Conservation (phyloP, 306 rosid species). For the Begonia fuchsioides region DNA sequence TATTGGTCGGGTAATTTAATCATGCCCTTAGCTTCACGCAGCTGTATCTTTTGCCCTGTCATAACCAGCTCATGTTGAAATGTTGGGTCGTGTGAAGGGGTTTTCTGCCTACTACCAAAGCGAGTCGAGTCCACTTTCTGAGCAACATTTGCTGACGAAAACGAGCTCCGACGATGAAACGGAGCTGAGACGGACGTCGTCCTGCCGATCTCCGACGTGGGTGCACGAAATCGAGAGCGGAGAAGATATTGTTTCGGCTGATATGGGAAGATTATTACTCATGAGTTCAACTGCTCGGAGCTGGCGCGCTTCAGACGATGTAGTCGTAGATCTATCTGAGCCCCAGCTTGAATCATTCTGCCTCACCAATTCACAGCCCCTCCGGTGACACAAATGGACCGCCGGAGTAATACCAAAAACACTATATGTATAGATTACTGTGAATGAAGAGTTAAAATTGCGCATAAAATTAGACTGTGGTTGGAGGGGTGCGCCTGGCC, state of each 20-base stretch:
- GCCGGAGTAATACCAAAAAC: too few relatives aligned
- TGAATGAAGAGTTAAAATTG: too few relatives aligned
- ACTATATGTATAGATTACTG: too few relatives aligned
- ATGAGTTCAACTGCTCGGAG: slow-evolving; percentile 35
- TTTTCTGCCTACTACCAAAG: not conserved
- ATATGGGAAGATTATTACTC: slow-evolving; percentile 33
- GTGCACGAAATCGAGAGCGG: slow-evolving; percentile 16
- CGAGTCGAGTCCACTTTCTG: slow-evolving; percentile 12
- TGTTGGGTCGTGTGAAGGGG: too few relatives aligned
- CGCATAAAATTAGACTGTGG: too few relatives aligned
- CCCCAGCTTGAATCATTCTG: slow-evolving; percentile 82
- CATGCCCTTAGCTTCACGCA: not conserved
- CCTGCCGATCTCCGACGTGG: slow-evolving; percentile 16
- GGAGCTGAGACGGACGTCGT: slow-evolving; percentile 34
- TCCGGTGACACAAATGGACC: too few relatives aligned
- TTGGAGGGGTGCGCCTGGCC: too few relatives aligned
- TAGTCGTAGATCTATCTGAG: slow-evolving; percentile 65
- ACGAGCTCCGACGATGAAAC: slow-evolving; percentile 23
- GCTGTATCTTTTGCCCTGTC: too few relatives aligned
- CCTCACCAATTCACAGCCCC: slow-evolving; percentile 12
- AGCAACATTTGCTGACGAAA: slow-evolving; percentile 13
- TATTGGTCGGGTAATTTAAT: slow-evolving; percentile 45
- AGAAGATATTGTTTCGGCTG: slow-evolving; percentile 28
- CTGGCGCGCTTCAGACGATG: slow-evolving; percentile 42
- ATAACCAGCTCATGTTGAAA: not conserved